Conservation (phyloP, 805 yeast genomes). For the Kluyveromyces aestuarii region DNA sequence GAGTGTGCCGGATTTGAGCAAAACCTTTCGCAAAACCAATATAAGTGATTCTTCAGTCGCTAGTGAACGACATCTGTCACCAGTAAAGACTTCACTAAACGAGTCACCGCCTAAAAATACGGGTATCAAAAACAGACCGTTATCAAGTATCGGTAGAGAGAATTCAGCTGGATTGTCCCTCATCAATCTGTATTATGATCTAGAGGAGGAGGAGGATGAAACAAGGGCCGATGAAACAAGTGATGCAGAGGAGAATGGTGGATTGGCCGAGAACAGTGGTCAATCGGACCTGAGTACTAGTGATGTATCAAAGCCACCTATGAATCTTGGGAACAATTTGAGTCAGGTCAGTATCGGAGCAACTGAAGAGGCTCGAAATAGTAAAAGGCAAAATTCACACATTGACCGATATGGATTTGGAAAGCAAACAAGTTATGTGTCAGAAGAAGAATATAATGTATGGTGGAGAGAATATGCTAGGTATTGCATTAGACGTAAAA, state of each 20-base stretch:
- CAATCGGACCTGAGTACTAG: not conserved
- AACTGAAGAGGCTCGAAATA: not conserved
- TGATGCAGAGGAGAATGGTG: constrained; percentile 3
- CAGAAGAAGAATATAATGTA: constrained; percentile 48
- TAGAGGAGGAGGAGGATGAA: not conserved
- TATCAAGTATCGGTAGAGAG: constrained; percentile 1
- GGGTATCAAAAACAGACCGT: constrained; percentile 1
- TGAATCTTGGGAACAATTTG: too few species aligned
- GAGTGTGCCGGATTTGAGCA: constrained; percentile 6
- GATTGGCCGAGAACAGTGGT: constrained; percentile 1
- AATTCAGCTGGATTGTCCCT: constrained; percentile 5
- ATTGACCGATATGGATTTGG: constrained; percentile 85
- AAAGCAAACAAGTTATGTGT: constrained; percentile 47
- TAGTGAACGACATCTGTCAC: not conserved
- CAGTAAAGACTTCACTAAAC: not conserved
- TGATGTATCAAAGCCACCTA: not conserved
- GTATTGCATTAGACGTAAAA: constrained; percentile 54
- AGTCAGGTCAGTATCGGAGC: too few species aligned
- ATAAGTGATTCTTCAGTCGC: not conserved
- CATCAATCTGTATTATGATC: constrained; percentile 6
- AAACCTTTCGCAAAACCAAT: not conserved
- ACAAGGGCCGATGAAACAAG: not conserved
- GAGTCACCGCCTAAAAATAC: not conserved
- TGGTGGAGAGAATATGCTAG: constrained; percentile 71
- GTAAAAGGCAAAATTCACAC: constrained; percentile 9